Base-by-base conservation (phyloP, 2,329 filamentous ascomycete species). In the Talaromyces atroroseus region DNA sequence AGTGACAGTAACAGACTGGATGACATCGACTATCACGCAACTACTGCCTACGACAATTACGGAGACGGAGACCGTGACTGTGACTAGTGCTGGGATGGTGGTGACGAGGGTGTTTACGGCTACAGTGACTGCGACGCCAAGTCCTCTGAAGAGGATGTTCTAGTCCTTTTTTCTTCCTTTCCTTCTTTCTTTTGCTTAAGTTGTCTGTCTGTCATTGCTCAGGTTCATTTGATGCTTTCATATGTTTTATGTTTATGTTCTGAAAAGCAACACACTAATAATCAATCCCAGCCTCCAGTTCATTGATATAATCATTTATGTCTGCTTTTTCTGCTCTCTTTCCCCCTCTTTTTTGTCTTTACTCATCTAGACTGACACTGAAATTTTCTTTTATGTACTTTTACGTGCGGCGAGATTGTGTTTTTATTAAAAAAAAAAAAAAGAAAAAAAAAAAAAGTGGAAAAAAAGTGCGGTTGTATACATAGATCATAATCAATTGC, bases 1-100 rank as follows among this genome's bases (percentile, higher is more conserved):
- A 2, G 60, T 62, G 20, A 64, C 60, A 11, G 59, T 58, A 5
- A 65, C 60, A 18, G 14, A 32, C 1, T 52, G 40, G 40, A 5
- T 21, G 18, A 44, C 40, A 21, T 10, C 40, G 18, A 44, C 40
- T 5, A 1, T 18, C 3, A 44, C 40, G 10, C 18, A 44, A 14
- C 20, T 18, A 21, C 11, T 44, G 18, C 40, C 18, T 7, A 42
- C n/a, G n/a, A 42, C 20, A 5, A 44, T 23, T 4, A 44, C 20
- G 2, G 12, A 7, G 18, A 23, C 20, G 10, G 40, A 44, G 40
- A 44, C 40, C 23, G n/a, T 21, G 2, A 44, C 40, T 18, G 10
- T 23, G 10, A 44, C 40, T 2, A 12, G 10, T 4, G 40, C 18
- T 11, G 40, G 18, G 20, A 23, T 11, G 18, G 8, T 18, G 20